Percentiles rank a stretch among this genome's conserved stretches.
phyloP scores from a whole-genome alignment of 202 grass and related monocot genomes.

The Dendrocalamus latiflorus region DNA sequence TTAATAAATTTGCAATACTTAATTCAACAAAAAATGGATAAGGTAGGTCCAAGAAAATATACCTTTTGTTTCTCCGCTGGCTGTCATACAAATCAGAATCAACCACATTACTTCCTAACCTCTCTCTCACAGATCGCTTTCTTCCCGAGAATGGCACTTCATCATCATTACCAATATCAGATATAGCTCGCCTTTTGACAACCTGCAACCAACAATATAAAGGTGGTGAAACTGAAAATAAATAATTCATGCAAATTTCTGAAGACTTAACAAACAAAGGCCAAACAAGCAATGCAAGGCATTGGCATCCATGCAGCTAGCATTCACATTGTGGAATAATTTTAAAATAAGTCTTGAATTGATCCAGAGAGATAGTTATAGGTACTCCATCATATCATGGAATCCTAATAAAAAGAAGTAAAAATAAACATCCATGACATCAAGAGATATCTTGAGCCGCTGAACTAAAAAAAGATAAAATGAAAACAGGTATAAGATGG shows the following conservation, averaged over 20 bases:
- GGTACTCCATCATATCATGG: not conserved
- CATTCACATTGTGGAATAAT: not conserved
- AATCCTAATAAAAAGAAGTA: not conserved
- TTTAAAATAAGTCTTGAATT: not conserved
- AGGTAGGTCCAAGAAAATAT: constrained; percentile 17
- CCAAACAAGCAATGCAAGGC: not conserved
- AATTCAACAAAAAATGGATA: not conserved
- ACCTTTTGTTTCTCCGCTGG: constrained; percentile 63
- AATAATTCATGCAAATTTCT: not conserved
- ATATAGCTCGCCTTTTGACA: constrained; percentile 55
- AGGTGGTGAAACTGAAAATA: constrained; percentile 1
- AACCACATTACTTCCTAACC: constrained; percentile 52
- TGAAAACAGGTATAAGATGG: not conserved
- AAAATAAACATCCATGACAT: not conserved
- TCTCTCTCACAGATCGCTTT: constrained; percentile 62
- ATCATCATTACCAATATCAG: constrained; percentile 39
- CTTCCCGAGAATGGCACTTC: constrained; percentile 37
- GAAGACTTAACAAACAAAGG: not conserved
- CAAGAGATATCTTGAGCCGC: not conserved
- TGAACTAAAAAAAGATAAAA: not conserved
- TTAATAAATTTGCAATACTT: not conserved
- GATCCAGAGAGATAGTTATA: constrained; percentile 1
- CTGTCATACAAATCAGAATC: constrained; percentile 41
- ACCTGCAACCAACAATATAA: constrained; percentile 46
- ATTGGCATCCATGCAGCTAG: constrained; percentile 6